phyloP scores from a whole-genome alignment of 2,329 filamentous ascomycete species.

The Fusarium multiceps region DNA sequence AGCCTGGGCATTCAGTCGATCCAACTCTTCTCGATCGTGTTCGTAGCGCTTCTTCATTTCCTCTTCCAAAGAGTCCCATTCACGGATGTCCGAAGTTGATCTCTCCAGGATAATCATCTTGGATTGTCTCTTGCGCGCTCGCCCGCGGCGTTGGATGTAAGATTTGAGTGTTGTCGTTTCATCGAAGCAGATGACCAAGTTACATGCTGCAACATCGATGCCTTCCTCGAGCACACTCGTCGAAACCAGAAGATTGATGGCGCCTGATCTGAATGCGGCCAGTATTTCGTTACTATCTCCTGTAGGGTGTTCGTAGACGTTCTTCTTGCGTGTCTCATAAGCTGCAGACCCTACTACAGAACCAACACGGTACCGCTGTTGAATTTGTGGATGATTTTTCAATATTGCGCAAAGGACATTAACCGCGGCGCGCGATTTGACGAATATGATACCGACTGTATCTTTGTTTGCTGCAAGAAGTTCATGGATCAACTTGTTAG shows the following conservation, averaged over 20 bases:
- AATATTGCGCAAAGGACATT: constrained; percentile 70
- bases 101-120: constrained; percentile 58
- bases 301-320: constrained; percentile 55
- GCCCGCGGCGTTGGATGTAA: constrained; percentile 68
- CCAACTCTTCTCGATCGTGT: constrained; percentile 67
- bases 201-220: constrained; percentile 73
- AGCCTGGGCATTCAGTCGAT: constrained; percentile 61
- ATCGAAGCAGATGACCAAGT: constrained; percentile 70
- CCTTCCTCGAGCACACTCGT: constrained; percentile 76
- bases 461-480: constrained; percentile 58
- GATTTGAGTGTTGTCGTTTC: constrained; percentile 62
- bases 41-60: constrained; percentile 79
- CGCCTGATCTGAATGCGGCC: constrained; percentile 64
- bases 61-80: constrained; percentile 75
- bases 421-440: constrained; percentile 70
- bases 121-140: constrained; percentile 63
- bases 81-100: constrained; percentile 45
- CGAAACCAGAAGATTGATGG: constrained; percentile 68
- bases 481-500: constrained; percentile 62
- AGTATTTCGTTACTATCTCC: constrained; percentile 50
- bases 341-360: constrained; percentile 65
- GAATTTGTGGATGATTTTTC: constrained; percentile 60
- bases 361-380: constrained; percentile 61
- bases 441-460: constrained; percentile 74
- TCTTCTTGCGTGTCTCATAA: constrained; percentile 50